Conservation (phyloP, 1,139 yeast genomes). For the Torulaspora pretoriensis region DNA sequence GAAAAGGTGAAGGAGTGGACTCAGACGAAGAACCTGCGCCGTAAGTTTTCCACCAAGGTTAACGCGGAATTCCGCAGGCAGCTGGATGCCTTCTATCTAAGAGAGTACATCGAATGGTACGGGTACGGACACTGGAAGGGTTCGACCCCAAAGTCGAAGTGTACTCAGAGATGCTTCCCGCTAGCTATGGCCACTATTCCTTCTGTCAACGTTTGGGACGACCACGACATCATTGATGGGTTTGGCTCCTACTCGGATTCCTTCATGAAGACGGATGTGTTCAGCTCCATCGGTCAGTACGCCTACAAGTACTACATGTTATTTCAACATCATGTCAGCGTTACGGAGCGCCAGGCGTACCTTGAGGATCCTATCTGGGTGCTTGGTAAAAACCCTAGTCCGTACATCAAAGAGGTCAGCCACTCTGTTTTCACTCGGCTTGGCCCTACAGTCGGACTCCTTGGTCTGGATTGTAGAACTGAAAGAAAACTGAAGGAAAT, state of each 20-base stretch:
- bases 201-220: conserved; percentile 77
- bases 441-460: conserved; percentile 66
- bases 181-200: conserved; percentile 79
- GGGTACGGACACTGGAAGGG: conserved; percentile 88
- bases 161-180: conserved; percentile 67
- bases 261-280: conserved; percentile 70
- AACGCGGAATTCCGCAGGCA: conserved; percentile 49
- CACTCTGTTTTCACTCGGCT: conserved; percentile 68
- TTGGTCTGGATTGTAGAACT: conserved; percentile 89
- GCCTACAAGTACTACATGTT: conserved; percentile 86
- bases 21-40: conserved; percentile 45
- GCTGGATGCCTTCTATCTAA: conserved; percentile 60
- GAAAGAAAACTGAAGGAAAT: conserved; percentile 68
- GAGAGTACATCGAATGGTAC: conserved; percentile 80
- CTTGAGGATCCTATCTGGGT: conserved; percentile 56
- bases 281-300: conserved; percentile 63
- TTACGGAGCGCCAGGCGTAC: conserved; percentile 41
- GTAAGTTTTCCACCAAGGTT: conserved; percentile 43
- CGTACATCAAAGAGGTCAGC: conserved; percentile 58
- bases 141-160: conserved; percentile 46
- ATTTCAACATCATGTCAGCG: conserved; percentile 77
- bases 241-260: conserved; percentile 78
- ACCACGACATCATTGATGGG: conserved; percentile 93
- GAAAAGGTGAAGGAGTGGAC: conserved; percentile 61
- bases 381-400: conserved; percentile 50